Conservation (phyloP, 495 filamentous ascomycete species). For the Schizothecium vesticola region DNA sequence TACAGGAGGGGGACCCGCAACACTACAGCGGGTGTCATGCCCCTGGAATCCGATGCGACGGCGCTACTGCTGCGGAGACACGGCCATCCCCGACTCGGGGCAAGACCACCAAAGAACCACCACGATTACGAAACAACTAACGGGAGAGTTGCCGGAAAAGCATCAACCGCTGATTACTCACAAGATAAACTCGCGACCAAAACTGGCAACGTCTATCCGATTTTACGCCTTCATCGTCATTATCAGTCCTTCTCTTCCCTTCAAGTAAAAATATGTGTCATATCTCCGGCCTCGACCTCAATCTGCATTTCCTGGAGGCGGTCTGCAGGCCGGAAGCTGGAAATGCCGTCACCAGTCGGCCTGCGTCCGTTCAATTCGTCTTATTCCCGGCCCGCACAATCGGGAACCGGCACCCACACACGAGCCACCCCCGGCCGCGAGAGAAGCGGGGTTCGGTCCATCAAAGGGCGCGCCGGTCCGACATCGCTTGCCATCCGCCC, state of each 20-base stretch:
- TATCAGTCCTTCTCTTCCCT: neutral
- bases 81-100: too few species aligned
- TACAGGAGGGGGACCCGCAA: neutral
- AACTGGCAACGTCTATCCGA: neutral
- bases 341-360: neutral
- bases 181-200: neutral
- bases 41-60: neutral
- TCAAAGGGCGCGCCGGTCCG: neutral
- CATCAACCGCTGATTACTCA: neutral
- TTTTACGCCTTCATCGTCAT: neutral
- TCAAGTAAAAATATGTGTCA: neutral
- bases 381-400: neutral
- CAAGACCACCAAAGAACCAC: neutral
- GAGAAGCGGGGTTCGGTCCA: neutral
- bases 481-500: neutral
- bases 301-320: neutral
- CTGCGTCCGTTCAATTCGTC: neutral
- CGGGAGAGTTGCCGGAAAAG: neutral
- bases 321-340: neutral
- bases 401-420: neutral
- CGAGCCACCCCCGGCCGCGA: neutral
- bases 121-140: neutral
- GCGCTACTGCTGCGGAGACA: neutral
- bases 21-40: neutral
- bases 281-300: neutral